Percentiles rank a stretch among this genome's conserved stretches.
Evolutionary conservation across 2,329 filamentous ascomycete genomes (phyloP).

Genomic region (Aureobasidium sp.): DNA sequence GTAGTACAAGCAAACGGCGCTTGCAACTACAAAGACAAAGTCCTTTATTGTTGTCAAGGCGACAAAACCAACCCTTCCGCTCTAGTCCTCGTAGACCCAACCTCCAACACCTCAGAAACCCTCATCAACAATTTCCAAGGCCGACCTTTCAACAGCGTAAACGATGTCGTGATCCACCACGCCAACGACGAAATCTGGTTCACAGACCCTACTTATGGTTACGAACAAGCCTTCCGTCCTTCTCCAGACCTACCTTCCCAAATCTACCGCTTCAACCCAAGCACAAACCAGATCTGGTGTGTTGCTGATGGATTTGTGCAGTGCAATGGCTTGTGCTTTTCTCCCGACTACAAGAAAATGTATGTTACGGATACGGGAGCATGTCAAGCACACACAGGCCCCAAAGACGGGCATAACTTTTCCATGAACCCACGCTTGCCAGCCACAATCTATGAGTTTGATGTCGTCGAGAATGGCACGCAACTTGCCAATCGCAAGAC

Average conservation of each 20-base stretch:
- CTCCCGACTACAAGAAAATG: constrained; percentile 44
- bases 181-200: constrained; percentile 55
- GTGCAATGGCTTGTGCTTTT: constrained; percentile 54
- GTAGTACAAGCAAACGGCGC: constrained; percentile 20
- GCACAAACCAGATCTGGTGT: constrained; percentile 45
- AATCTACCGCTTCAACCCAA: constrained; percentile 50
- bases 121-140: constrained; percentile 54
- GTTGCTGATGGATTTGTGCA: constrained; percentile 52
- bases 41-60: constrained; percentile 21
- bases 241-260: constrained; percentile 49
- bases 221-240: constrained; percentile 51
- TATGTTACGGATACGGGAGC: constrained; percentile 54
- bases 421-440: constrained; percentile 29
- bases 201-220: constrained; percentile 55
- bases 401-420: constrained; percentile 19
- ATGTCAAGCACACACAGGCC: constrained; percentile 27
- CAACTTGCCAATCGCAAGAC: constrained; percentile 27
- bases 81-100: constrained; percentile 17
- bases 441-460: constrained; percentile 32
- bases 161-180: constrained; percentile 48
- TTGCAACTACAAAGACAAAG: constrained; percentile 19
- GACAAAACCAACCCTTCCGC: constrained; percentile 16
- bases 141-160: constrained; percentile 53
- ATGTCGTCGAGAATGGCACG: constrained; percentile 26
- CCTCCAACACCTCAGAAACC: background rate